These are phyloP conservation scores for Coniochaeta pulveracea DNA, from an alignment of 2,329 filamentous ascomycete genomes.

Conservation along the genomic window DNA sequence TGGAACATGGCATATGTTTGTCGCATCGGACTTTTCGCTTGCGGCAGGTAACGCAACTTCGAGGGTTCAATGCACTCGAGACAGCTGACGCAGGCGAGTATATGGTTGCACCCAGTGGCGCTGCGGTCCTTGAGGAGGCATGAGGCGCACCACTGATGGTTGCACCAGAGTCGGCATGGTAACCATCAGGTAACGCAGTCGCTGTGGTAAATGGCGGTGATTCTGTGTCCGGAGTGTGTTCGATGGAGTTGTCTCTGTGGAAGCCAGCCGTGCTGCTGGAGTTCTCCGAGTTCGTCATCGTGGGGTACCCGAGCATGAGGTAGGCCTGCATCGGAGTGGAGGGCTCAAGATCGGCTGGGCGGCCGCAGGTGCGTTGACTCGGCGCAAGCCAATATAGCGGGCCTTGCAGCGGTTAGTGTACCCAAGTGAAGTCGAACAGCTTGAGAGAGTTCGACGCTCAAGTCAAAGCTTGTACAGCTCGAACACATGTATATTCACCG, in stretches of 20 bases:
- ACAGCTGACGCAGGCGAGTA: slow-evolving; percentile 13
- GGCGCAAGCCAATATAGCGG: too few relatives aligned
- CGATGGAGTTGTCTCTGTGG: neutral
- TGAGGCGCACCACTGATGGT: neutral
- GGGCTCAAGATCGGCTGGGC: too few relatives aligned
- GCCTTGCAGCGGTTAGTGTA: too few relatives aligned
- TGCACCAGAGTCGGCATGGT: neutral
- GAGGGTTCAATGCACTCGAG: slow-evolving; percentile 28
- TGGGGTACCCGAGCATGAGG: neutral
- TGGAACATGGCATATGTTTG: slow-evolving; percentile 65
- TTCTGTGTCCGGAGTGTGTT: neutral
- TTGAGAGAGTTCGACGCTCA: too few relatives aligned
- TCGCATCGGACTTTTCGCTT: slow-evolving; percentile 54
- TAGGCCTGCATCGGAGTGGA: neutral
- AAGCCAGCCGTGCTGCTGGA: neutral
- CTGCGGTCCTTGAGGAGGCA: neutral
- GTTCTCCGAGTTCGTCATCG: slow-evolving; percentile 1
- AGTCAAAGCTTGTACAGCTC: too few relatives aligned
- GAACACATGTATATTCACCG: too few relatives aligned
- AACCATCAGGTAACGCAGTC: neutral
- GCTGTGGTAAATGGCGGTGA: neutral
- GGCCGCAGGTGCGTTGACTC: too few relatives aligned
- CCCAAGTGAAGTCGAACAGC: too few relatives aligned
- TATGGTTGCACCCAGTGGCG: slow-evolving; percentile 15
- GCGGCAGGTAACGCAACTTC: slow-evolving; percentile 38